Evolutionary conservation across 2,329 filamentous ascomycete genomes (phyloP), one percentile per base, ranked within the genome.

Genomic region (Paracoccidioides brasiliensis): DNA sequence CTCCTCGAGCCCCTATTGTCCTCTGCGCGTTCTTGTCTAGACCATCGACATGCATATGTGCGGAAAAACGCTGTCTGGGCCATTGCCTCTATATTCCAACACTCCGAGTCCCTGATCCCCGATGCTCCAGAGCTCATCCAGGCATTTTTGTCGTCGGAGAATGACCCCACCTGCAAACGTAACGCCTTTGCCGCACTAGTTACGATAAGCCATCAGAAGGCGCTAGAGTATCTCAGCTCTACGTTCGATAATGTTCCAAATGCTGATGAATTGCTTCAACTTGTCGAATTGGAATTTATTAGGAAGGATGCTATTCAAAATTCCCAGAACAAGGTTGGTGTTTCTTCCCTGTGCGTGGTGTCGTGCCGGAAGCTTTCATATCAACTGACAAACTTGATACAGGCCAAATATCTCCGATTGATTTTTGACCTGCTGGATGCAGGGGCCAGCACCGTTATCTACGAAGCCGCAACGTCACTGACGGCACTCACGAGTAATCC

Each of bases 1-100:
- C 83, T 98, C 60, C 90, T 98, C 63, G 93, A 98, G 73, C 93
- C 93, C 52, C 82, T 97, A 55, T 83, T 98, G 45, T 94, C 91
- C 43, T 94, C 93, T 14, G 89, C 90, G 50, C 85, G 93, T 65
- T 84, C 84, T 58, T 98, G 93, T 70, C 83, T 98, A 59, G 90
- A 96, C 71, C 90, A 98, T 72, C 84, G 93, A 61, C 93, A 98
- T 71, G 91, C 89, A 57, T 98, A 98, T 69, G 93, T 98, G 56
- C 88, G 93, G 67, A 98, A 98, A 78, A 97, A 96, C 66, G 91
- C 93, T 51, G 93, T 96, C 30, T 96, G 93, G 72, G 93, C 93
- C 32, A 82, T 98, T 59, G 83, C 93, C 12, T 93, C 90, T 54
- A 96, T 98, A 68, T 91, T 84, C 77, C 83, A 86, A 67, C 90